These are phyloP conservation scores for Epicoccum nigrum DNA, from an alignment of 2,329 filamentous ascomycete species.

Conservation along the genomic window DNA sequence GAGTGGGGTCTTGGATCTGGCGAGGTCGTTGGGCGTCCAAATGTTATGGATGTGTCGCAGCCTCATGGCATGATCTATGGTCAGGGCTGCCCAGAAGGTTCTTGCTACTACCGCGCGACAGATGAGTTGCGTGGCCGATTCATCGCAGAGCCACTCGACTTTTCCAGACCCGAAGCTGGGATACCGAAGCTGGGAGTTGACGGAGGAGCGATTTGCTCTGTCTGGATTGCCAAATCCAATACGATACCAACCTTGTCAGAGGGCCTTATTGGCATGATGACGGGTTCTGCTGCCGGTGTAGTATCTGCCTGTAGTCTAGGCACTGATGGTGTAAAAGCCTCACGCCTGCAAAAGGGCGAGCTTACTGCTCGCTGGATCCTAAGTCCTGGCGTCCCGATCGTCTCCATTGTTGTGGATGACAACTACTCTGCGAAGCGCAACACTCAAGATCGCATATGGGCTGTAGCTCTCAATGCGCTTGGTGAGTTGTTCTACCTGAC, in stretches of 20 bases:
- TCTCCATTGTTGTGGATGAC: constrained; percentile 83
- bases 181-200: constrained; percentile 77
- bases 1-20: constrained; percentile 81
- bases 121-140: constrained; percentile 80
- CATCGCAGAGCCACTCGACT: constrained; percentile 65
- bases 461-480: constrained; percentile 89
- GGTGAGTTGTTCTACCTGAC: constrained; percentile 89
- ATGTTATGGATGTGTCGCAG: constrained; percentile 90
- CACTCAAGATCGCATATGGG: constrained; percentile 77
- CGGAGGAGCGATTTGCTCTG: constrained; percentile 73
- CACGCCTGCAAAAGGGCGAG: constrained; percentile 73
- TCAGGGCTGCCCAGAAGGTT: constrained; percentile 84
- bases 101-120: constrained; percentile 75
- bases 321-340: constrained; percentile 62
- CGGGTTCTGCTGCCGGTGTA: constrained; percentile 81
- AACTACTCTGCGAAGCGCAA: constrained; percentile 75
- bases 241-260: constrained; percentile 74
- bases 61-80: constrained; percentile 82
- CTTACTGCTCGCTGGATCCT: constrained; percentile 87
- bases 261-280: constrained; percentile 80
- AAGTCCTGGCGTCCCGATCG: constrained; percentile 89
- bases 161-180: constrained; percentile 69
- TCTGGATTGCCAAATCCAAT: constrained; percentile 89
- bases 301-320: constrained; percentile 82
- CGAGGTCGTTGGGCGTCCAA: constrained; percentile 75